A percentile compares a stretch with the other conserved stretches of the same genome.
Conservation (phyloP, 2,329 filamentous ascomycete genomes). For the Talaromyces sp. region DNA sequence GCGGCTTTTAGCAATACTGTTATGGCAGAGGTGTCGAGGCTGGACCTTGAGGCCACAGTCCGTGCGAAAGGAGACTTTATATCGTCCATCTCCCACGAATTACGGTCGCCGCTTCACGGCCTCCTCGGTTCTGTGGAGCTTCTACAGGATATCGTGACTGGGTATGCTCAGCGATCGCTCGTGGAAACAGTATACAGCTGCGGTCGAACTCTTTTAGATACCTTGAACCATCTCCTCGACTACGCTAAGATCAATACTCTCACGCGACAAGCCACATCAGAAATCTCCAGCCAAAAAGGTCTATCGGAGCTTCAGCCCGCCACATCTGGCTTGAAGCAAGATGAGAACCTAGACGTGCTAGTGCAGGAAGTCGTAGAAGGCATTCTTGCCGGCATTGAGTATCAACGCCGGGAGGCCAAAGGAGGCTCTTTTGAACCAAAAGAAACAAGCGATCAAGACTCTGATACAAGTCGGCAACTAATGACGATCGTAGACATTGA, state of each 20-base stretch:
- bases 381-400: background rate
- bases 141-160: constrained; percentile 15
- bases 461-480: background rate
- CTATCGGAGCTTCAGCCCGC: background rate
- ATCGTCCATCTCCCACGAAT: constrained; percentile 34
- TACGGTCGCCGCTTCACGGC: constrained; percentile 36
- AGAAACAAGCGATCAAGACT: background rate
- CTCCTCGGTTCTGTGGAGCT: constrained; percentile 34
- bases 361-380: background rate
- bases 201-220: constrained; percentile 42
- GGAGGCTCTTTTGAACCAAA: background rate
- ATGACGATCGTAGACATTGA: background rate
- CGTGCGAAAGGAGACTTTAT: constrained; percentile 34
- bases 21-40: constrained; percentile 32
- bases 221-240: constrained; percentile 39
- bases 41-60: constrained; percentile 30
- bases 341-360: background rate
- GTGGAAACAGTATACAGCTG: constrained; percentile 39
- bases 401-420: background rate
- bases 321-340: background rate
- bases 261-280: background rate
- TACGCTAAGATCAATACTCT: constrained; percentile 28
- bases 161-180: constrained; percentile 28
- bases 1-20: constrained; percentile 33
- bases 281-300: background rate